Conservation (phyloP, 129 eudicot genomes). For the Oenanthe sinensis region DNA sequence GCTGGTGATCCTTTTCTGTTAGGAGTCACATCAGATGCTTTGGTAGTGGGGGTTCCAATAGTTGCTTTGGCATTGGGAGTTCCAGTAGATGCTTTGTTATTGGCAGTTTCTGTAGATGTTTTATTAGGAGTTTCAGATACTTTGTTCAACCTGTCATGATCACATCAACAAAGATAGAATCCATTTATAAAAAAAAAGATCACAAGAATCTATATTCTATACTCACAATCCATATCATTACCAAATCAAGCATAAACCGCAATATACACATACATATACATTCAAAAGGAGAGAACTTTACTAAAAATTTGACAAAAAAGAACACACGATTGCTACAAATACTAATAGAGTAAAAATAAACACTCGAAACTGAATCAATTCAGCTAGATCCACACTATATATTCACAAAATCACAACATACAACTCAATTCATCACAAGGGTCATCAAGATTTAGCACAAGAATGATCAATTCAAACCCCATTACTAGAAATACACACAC, state of each 20-base stretch:
- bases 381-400: constrained; percentile 12
- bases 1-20: constrained; percentile 56
- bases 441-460: neutral
- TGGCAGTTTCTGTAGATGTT: constrained; percentile 10
- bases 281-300: constrained; percentile 1
- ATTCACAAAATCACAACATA: neutral
- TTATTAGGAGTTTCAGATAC: constrained; percentile 41
- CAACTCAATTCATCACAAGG: neutral
- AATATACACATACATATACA: neutral
- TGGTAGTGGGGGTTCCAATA: constrained; percentile 29
- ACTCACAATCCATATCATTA: neutral
- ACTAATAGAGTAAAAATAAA: neutral
- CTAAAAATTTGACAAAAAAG: neutral
- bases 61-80: neutral
- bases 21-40: constrained; percentile 27
- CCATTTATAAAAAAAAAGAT: constrained; percentile 3
- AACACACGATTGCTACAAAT: neutral
- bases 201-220: constrained; percentile 2
- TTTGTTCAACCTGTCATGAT: constrained; percentile 8
- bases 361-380: neutral
- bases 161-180: neutral
- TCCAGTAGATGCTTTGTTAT: constrained; percentile 14
- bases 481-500: neutral
- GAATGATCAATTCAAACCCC: constrained; percentile 1
- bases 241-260: neutral